Evolutionary conservation across 352 stramenopile genomes (phyloP), one percentile per base, ranked within the genome.

Genomic region (Sclerospora graminicola): DNA sequence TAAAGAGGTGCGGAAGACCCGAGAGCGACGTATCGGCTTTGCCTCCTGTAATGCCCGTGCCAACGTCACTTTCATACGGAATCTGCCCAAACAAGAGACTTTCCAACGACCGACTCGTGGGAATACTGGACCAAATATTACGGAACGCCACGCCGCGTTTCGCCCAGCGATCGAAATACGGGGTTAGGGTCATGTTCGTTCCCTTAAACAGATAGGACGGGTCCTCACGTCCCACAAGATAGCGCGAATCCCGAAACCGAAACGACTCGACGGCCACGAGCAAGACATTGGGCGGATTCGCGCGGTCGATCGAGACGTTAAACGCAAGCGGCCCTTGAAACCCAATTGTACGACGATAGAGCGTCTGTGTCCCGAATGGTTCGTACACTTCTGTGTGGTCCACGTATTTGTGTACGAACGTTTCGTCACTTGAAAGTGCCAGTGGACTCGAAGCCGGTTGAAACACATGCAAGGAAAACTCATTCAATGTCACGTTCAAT

Each of bases 121-220:
- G 59, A 41, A 51, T 71, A 19, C 63, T 81, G 3, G 71, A 75
- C 68, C 71, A 84, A 11, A 84, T 45, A 41, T 81, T 84, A 21
- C 53, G 54, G n/a, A 84, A 65, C 9, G 57, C 71, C 8, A 84
- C 54, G 18, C 66, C 66, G 18, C 63, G 65, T 35, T 71, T 60
- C 2, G 71, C 63, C 60, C 63, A 84, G 34, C 41, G 41, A 24
- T 84, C 63, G n/a, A 81, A 81, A 10, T 77, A 56, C 0, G 66
- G 68, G 8, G 71, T 81, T 6, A 81, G 39, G 0, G 63, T 69
- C 18, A 58, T 23, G 15, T 63, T 37, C 2, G 32, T 51, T 2
- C 29, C 43, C 8, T 48, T 58, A 34, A 54, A 63, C 30, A 79
- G 14, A 33, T 77, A 64, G 14, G 57, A 32, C 2, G 43, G 54